Conservation (phyloP, 2,329 filamentous ascomycete species). For the Tolypocladium inflatum region DNA sequence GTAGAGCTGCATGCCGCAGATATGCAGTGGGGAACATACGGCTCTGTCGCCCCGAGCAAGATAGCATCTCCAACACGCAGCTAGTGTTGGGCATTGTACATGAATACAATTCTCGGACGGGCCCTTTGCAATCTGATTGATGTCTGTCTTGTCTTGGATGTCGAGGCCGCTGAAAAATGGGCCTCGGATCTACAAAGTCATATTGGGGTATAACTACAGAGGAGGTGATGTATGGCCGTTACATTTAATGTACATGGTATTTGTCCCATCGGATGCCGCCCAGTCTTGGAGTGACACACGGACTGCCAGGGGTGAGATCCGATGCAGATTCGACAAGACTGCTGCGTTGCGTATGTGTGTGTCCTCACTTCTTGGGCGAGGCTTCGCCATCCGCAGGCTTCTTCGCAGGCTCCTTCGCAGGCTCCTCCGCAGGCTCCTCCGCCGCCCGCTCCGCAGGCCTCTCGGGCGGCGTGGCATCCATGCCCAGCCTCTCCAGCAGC, state of each 20-base stretch:
- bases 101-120: not conserved
- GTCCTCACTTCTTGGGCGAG: not conserved
- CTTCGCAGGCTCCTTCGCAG: not conserved
- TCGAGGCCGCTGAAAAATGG: not conserved
- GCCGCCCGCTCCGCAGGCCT: not conserved
- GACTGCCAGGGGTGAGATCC: not conserved
- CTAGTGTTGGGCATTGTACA: not conserved
- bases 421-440: not conserved
- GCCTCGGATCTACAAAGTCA: not conserved
- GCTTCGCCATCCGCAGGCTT: not conserved
- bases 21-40: not conserved
- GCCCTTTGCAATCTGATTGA: not conserved
- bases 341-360: not conserved
- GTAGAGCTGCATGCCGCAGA: not conserved
- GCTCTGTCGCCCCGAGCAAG: not conserved
- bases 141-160: not conserved
- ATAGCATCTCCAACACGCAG: not conserved
- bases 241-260: not conserved
- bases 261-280: not conserved
- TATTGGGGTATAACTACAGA: not conserved
- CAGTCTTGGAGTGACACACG: not conserved
- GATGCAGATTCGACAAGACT: not conserved
- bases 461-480: conserved; percentile 11
- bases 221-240: not conserved
- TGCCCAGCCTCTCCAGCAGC: conserved; percentile 42